Base-by-base conservation (phyloP, 139 green algal genomes). In the Spirogloea muscicola region DNA sequence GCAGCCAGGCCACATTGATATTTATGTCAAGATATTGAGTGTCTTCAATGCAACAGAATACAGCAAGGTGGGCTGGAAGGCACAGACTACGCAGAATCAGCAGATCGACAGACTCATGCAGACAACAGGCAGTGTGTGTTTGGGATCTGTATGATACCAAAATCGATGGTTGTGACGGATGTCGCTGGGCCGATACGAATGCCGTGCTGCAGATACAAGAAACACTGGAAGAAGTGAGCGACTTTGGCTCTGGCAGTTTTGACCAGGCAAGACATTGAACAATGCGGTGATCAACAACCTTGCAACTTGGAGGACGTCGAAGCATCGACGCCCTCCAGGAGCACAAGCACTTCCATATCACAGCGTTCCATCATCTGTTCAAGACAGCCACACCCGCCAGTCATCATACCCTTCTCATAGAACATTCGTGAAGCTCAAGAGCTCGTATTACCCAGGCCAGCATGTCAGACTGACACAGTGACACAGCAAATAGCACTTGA, bases 341-440 rank as follows among this genome's bases (percentile, higher is more conserved):
- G 69, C 36, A 77, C 69, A 6, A 77, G 69, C 9, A 77, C 38
- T 39, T 77, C 69, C 61, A 77, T 77, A 57, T 77, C 69, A 39
- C 48, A 72, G 3, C 57, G 69, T 21, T 77, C 69, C 69, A 77
- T 77, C 69, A 77, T 77, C 69, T 77, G 68, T 18, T 18, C 18
- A 38, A 62, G 13, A 4, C 37, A 46, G 38, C 3, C 13, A 44
- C 59, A 68, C 13, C 59, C 41, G 44, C 27, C 10, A 10, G n/a
- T n/a, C n/a, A n/a, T n/a, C n/a, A n/a, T n/a, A n/a, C n/a, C n/a
- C n/a, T n/a, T n/a, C n/a, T n/a, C n/a, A n/a, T n/a, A n/a, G n/a
- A n/a, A n/a, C n/a, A n/a, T n/a, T n/a, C n/a, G n/a, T n/a, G n/a
- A n/a, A n/a, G n/a, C n/a, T n/a, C n/a, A n/a, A n/a, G n/a, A n/a